Base-by-base conservation (phyloP, 1,284 basidiomycete species). In the Gomphus sp. region DNA sequence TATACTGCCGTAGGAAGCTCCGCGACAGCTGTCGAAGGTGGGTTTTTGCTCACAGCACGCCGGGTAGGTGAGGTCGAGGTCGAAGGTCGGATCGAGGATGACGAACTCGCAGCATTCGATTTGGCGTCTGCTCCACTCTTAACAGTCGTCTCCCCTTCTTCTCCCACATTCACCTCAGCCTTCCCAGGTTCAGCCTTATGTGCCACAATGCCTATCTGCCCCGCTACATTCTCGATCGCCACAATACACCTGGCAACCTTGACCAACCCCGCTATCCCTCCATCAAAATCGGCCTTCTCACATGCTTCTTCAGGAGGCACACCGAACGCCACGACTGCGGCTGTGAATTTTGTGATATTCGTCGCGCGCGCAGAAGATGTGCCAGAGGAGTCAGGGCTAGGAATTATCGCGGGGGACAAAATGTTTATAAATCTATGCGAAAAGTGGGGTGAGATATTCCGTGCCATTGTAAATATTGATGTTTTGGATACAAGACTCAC, bases 331-430 rank as follows among this genome's bases (percentile, higher is more conserved):
- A 52, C 78, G 11, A 85, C 78, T 1, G 84, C 80, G 6, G 85
- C 83, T 36, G 89, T 75, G 66, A 91, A 91, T 68, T 81, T 84
- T 34, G 83, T 81, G 44, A 90, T 76, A 66, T 91, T 91, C 50
- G 79, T 78, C 5, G 80, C 80, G 56, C 81, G 80, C 63, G 77
- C 73, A 61, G 84, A 74, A 7, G 84, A 82, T 65, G 89, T 84
- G 65, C 88, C 85, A n/a, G 81, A 76, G 54, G 76, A 68, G 67
- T 89, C 85, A 49, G 87, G 78, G 52, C 81, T 80, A 45, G 81
- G 72, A 61, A 89, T 78, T 47, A 78, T 78, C 44, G 76, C 78
- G 7, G 82, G 80, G 54, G 80, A 76, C 55, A 88, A 76, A 68
- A 85, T 87, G 74, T 90, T 91, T 74, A 89, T 77, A 59, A 89